Percentiles rank a stretch among this genome's conserved stretches.
phyloP scores from a whole-genome alignment of 257 asterid species.

The Penstemon davidsonii region DNA sequence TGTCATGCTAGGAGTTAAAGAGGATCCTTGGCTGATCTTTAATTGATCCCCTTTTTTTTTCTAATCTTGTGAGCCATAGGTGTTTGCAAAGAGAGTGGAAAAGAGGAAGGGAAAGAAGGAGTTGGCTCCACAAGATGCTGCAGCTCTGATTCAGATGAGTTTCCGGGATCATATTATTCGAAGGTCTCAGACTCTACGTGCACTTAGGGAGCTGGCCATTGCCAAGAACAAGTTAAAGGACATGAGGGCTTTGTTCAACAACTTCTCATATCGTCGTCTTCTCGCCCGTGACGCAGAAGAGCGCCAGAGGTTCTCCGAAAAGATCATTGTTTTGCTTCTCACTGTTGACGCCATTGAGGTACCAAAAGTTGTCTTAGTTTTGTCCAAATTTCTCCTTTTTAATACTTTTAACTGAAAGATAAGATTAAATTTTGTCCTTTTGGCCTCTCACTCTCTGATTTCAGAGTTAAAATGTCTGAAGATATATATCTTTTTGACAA shows the following conservation, averaged over 20 bases:
- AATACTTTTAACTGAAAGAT: too few species aligned
- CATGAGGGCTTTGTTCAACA: conserved; percentile 76
- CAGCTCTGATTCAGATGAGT: conserved; percentile 61
- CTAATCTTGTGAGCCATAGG: conserved; percentile 39
- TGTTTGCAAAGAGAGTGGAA: conserved; percentile 70
- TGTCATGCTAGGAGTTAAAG: too few species aligned
- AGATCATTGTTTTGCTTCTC: conserved; percentile 85
- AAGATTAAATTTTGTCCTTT: neutral
- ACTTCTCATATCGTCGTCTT: conserved; percentile 84
- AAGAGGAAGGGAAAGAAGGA: conserved; percentile 75
- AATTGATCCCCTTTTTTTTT: neutral
- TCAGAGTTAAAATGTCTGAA: too few species aligned
- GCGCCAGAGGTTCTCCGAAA: conserved; percentile 86
- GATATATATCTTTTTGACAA: too few species aligned
- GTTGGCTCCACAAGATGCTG: conserved; percentile 69
- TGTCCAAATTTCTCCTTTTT: neutral
- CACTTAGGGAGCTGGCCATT: conserved; percentile 86
- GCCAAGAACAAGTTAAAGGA: conserved; percentile 92
- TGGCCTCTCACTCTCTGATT: too few species aligned
- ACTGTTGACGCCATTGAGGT: conserved; percentile 98
- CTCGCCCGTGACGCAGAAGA: conserved; percentile 74
- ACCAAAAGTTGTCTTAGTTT: conserved; percentile 9
- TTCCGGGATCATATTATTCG: conserved; percentile 76
- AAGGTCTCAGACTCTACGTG: conserved; percentile 86
- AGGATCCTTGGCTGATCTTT: neutral